Evolutionary conservation across 345 rosid species (phyloP).

Genomic region (Clarkia xantiana): DNA sequence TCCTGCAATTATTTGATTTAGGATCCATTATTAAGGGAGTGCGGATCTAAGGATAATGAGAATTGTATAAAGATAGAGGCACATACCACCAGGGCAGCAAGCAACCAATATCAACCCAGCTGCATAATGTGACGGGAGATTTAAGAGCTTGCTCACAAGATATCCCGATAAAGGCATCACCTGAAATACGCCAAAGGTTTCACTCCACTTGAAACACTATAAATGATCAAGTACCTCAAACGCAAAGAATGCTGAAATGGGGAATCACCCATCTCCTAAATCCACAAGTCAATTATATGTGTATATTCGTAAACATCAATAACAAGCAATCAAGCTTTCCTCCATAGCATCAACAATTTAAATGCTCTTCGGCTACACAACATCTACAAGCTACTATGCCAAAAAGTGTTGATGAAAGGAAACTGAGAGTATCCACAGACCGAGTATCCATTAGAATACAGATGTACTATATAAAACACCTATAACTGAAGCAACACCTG

Average conservation of each 20-base stretch:
- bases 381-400: too few species aligned
- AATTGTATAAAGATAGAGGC: not conserved
- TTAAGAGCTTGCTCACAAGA: conserved; percentile 67
- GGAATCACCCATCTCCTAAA: too few species aligned
- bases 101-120: conserved; percentile 87
- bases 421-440: not conserved
- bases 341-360: too few species aligned
- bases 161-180: conserved; percentile 80
- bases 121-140: conserved; percentile 74
- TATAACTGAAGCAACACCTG: too few species aligned
- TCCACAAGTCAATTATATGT: too few species aligned
- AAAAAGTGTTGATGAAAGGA: not conserved
- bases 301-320: too few species aligned
- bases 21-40: conserved; percentile 3
- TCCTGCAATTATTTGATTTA: conserved; percentile 33
- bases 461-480: too few species aligned
- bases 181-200: conserved; percentile 23
- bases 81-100: conserved; percentile 91
- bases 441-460: too few species aligned
- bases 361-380: too few species aligned
- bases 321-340: too few species aligned
- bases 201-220: not conserved
- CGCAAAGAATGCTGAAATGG: too few species aligned
- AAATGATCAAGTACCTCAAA: not conserved
- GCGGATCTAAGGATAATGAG: not conserved